phyloP scores from a whole-genome alignment of 106 monocot genomes.

The Dactylorhiza incarnata region DNA sequence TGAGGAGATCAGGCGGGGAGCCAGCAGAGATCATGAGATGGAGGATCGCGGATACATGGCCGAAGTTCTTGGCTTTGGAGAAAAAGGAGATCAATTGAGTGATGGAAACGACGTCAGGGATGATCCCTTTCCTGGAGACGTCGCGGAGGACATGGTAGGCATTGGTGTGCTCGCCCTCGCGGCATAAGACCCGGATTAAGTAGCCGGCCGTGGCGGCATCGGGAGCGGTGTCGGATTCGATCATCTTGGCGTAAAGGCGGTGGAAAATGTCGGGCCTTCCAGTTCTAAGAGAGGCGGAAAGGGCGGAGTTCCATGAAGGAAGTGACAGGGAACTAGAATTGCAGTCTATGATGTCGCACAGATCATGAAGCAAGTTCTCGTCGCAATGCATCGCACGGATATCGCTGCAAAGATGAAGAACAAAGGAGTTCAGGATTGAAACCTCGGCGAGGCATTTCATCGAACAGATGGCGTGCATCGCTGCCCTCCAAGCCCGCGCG shows the following conservation, averaged over 20 bases:
- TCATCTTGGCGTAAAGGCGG: conserved; percentile 26
- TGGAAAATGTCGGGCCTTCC: conserved; percentile 35
- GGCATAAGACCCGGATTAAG: conserved; percentile 35
- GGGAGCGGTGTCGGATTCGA: conserved; percentile 3
- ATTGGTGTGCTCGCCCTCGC: conserved; percentile 14
- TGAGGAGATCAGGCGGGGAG: conserved; percentile 26
- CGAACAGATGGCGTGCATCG: conserved; percentile 20
- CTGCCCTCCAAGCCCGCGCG: conserved; percentile 13
- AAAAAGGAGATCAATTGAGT: conserved; percentile 21
- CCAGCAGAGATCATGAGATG: conserved; percentile 48
- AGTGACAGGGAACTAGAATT: conserved; percentile 15
- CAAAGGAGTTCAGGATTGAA: conserved; percentile 6
- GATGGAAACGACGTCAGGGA: conserved; percentile 22
- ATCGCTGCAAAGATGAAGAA: conserved; percentile 3
- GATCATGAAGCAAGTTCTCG: not conserved
- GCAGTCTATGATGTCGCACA: not conserved
- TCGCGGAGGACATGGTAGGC: conserved; percentile 32
- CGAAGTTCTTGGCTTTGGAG: conserved; percentile 24
- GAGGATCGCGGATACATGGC: conserved; percentile 42
- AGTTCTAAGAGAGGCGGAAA: conserved; percentile 22
- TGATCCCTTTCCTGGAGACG: conserved; percentile 13
- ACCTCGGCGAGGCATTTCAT: conserved; percentile 10
- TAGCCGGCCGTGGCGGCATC: conserved; percentile 21
- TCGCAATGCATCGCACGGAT: not conserved
- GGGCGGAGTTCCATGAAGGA: conserved; percentile 21